Percentiles rank a stretch among this genome's conserved stretches.
Evolutionary conservation across 2,329 filamentous ascomycete species (phyloP).

Genomic region (Cytospora chrysosperma): DNA sequence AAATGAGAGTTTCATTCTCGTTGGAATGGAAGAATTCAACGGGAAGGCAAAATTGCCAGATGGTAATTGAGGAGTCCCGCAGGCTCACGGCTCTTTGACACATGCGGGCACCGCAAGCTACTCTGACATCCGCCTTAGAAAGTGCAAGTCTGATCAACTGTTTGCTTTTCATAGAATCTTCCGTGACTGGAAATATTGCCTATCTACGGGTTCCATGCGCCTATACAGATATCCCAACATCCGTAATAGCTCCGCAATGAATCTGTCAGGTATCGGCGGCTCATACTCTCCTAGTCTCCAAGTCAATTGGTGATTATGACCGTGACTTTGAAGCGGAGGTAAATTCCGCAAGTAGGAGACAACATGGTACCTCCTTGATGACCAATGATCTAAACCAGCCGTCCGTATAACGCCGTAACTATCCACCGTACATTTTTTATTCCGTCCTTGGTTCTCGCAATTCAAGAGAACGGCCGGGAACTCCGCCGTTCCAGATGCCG

Average conservation of each 20-base stretch:
- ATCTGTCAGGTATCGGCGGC: not conserved
- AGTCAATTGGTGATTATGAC: not conserved
- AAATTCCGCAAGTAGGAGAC: not conserved
- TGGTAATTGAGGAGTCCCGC: not conserved
- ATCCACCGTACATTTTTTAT: not conserved
- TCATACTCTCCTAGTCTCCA: not conserved
- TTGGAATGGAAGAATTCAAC: not conserved
- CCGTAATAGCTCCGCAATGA: not conserved
- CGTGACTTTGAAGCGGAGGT: not conserved
- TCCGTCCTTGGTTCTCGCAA: slow-evolving; percentile 3
- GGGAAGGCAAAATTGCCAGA: not conserved
- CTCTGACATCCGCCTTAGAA: not conserved
- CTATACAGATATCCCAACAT: not conserved
- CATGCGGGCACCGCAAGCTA: not conserved
- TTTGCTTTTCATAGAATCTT: not conserved
- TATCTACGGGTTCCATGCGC: not conserved
- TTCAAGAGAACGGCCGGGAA: slow-evolving; percentile 6
- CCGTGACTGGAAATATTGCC: not conserved
- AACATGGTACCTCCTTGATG: not conserved
- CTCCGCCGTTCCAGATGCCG: slow-evolving; percentile 17
- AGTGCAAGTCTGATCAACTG: not conserved
- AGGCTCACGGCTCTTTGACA: not conserved
- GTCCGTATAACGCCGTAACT: slow-evolving; percentile 21
- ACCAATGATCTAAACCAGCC: slow-evolving; percentile 15
- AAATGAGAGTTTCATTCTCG: not conserved